Evolutionary conservation across 2,329 filamentous ascomycete genomes (phyloP).

Genomic region (Gyromitra esculenta): DNA sequence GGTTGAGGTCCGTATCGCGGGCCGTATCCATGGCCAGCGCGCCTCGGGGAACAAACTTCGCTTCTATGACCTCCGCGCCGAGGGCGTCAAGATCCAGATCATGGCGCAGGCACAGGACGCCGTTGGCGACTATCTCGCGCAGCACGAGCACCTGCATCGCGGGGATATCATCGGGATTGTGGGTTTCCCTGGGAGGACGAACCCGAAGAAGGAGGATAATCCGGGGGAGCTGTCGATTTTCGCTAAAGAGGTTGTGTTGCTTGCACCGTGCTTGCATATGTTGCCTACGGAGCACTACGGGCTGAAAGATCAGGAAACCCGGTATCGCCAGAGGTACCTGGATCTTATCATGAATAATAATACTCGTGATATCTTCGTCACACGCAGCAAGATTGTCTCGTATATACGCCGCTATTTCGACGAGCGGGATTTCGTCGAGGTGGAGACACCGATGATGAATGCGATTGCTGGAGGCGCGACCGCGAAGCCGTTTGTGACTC

Average conservation of each 20-base stretch:
- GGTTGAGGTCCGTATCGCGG: constrained; percentile 78
- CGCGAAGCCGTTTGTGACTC: constrained; percentile 91
- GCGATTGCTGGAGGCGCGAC: constrained; percentile 94
- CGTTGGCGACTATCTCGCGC: constrained; percentile 79
- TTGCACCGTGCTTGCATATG: constrained; percentile 91
- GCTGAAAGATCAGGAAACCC: constrained; percentile 93
- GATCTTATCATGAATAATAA: constrained; percentile 97
- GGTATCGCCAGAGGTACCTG: constrained; percentile 91
- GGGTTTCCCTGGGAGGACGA: constrained; percentile 84
- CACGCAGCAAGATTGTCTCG: constrained; percentile 84
- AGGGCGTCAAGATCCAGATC: constrained; percentile 83
- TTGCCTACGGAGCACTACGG: constrained; percentile 91
- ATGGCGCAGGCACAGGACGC: constrained; percentile 89
- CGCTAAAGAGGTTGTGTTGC: constrained; percentile 82
- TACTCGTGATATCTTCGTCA: constrained; percentile 83
- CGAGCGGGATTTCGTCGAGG: constrained; percentile 85
- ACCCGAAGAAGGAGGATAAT: constrained; percentile 82
- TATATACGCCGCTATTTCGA: constrained; percentile 92
- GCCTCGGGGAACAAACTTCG: constrained; percentile 82
- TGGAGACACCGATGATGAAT: constrained; percentile 98
- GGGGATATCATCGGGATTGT: constrained; percentile 93
- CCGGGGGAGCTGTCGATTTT: constrained; percentile 95
- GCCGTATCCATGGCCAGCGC: constrained; percentile 89
- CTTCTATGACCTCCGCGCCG: constrained; percentile 86
- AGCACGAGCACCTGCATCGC: constrained; percentile 87